A percentile compares a stretch with the other conserved stretches of the same genome.
Conservation (phyloP, 2,329 filamentous ascomycete species). For the Diaporthe sp. region DNA sequence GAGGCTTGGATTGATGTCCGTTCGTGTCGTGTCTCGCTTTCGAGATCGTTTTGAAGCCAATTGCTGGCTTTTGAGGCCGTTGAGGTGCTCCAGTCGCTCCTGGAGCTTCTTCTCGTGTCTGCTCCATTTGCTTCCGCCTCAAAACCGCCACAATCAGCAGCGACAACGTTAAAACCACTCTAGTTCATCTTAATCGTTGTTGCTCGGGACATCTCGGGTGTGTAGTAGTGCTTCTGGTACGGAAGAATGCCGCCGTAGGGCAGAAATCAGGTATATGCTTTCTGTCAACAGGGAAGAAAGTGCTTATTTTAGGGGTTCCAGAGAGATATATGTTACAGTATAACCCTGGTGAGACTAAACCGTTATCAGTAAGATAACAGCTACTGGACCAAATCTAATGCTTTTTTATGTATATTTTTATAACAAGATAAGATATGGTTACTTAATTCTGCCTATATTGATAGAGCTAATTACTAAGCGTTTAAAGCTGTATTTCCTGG, state of each 20-base stretch:
- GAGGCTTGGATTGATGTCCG: not conserved
- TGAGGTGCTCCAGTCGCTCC: not conserved
- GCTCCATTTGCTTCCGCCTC: not conserved
- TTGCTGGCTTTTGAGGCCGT: not conserved
- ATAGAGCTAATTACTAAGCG: not conserved
- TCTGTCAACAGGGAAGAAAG: not conserved
- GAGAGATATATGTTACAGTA: not conserved
- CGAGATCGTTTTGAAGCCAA: not conserved
- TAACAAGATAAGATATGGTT: too few relatives aligned
- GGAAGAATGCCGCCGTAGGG: not conserved
- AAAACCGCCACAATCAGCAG: not conserved
- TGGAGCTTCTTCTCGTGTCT: not conserved
- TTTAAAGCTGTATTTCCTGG: not conserved
- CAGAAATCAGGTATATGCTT: not conserved
- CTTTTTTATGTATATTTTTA: too few relatives aligned
- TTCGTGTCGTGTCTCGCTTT: not conserved
- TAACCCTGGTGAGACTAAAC: not conserved
- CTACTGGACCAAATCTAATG: not conserved
- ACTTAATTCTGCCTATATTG: too few relatives aligned
- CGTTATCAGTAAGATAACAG: not conserved
- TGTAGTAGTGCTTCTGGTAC: not conserved
- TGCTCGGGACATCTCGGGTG: not conserved
- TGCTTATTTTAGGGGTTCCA: not conserved
- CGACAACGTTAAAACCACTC: not conserved
- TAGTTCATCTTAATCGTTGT: not conserved